Conservation (phyloP, 2,329 filamentous ascomycete genomes). For the Fusarium anthophilum region DNA sequence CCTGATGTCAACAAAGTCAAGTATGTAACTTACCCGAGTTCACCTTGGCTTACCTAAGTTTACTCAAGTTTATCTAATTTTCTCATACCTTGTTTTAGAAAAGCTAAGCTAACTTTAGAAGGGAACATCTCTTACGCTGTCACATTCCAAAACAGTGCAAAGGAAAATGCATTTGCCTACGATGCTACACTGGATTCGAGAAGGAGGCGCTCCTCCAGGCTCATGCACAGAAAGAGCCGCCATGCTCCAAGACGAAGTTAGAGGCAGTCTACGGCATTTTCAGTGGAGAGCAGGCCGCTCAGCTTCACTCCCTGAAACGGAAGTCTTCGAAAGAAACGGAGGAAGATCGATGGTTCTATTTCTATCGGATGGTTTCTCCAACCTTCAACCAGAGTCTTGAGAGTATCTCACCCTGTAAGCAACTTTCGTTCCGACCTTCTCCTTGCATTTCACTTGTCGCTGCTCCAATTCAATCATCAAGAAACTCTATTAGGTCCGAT, state of each 20-base stretch:
- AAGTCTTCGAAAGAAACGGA: not conserved
- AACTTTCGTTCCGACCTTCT: too few species aligned
- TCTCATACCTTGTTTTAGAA: accelerated
- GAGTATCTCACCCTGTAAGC: not conserved
- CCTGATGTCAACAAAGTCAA: not conserved
- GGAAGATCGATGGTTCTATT: not conserved
- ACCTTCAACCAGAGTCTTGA: not conserved
- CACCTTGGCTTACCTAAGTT: accelerated
- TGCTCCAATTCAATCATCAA: too few species aligned
- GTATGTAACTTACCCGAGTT: not conserved
- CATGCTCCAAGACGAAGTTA: not conserved
- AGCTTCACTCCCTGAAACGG: not conserved
- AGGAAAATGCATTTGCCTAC: accelerated
- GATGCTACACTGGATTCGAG: not conserved
- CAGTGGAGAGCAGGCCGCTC: not conserved
- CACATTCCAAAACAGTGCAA: not conserved
- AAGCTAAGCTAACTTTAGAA: too few species aligned
- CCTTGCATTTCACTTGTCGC: too few species aligned
- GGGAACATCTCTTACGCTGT: too few species aligned
- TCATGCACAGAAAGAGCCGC: not conserved
- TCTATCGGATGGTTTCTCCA: not conserved
- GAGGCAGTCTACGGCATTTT: accelerated
- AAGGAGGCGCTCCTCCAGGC: not conserved
- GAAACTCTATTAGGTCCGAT: too few species aligned
- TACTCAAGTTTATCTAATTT: not conserved